Evolutionary conservation across 257 asterid species (phyloP), one percentile per base, ranked within the genome.

Genomic region (Salvia splendens): DNA sequence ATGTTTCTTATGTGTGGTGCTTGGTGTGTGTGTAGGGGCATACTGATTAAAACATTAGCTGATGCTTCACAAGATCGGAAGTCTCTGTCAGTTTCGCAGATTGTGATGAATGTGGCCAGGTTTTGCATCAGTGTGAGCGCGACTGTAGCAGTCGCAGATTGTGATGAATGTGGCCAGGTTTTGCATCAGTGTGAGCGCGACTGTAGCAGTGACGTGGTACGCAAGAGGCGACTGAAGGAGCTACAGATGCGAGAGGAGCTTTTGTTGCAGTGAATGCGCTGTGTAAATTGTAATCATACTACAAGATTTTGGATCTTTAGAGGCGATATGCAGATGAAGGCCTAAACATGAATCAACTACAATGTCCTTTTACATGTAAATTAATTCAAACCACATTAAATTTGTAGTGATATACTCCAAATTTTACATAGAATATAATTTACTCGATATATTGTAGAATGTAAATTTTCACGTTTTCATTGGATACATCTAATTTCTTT

Each of bases 21-120:
- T 65, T 47, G 20, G 47, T 52, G 30, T 59, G 30, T 59, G 32
- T 65, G 41, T 64, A 91, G 97, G 70, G 97, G 97, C 63, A 84
- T 88, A 51, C 74, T 91, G 63, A 85, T 91, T 61, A 82, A 82
- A 76, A 80, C 97, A 2, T 74, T 91, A 51, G 97, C 96, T 2
- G 81, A 88, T 73, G 97, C 93, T 59, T 88, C 97, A 6, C 75
- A 75, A 20, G 91, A 85, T 60, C 78, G 62, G 46, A 80, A 63
- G 17, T 51, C 82, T 33, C 65, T 88, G 38, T 80, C 95, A 16
- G 82, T 74, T 56, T 60, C 81, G 17, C 86, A 88, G 77, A 85
- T 88, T 30, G 67, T 81, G 61, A 76, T 88, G 68, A 86, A 85
- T 36, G 85, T 82, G 14, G 9, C 79, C 9, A 93, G 97, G 46